These are phyloP conservation scores for Haberlea rhodopensis DNA, from an alignment of 257 asterid genomes.

Conservation along the genomic window DNA sequence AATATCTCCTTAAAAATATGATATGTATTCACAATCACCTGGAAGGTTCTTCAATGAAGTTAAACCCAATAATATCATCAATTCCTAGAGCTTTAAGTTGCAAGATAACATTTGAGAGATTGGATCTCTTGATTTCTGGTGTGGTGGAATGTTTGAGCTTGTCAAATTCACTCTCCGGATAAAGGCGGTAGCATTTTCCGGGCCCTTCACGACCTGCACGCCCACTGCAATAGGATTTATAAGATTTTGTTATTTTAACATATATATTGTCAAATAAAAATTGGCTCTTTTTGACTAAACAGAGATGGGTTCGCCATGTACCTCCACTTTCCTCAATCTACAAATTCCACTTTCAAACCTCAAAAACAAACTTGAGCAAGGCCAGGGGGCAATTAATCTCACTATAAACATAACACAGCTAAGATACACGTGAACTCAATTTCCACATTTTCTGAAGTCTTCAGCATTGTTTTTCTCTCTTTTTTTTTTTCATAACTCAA, in stretches of 20 bases:
- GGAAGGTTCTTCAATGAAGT: slow-evolving; percentile 90
- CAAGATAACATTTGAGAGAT: slow-evolving; percentile 87
- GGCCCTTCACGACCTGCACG: slow-evolving; percentile 99
- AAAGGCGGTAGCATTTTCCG: slow-evolving; percentile 96
- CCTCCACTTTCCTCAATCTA: background rate
- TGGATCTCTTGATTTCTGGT: slow-evolving; percentile 90
- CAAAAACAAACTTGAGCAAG: slow-evolving; percentile 8
- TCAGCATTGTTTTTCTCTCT: background rate
- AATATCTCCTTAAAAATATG: background rate
- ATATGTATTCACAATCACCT: slow-evolving; percentile 43
- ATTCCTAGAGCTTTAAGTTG: slow-evolving; percentile 95
- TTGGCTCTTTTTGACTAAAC: background rate
- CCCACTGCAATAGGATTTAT: slow-evolving; percentile 58
- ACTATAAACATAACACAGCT: background rate
- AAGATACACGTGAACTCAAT: background rate
- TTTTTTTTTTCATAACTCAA: background rate
- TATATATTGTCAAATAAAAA: slow-evolving; percentile 10
- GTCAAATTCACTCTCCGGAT: slow-evolving; percentile 85
- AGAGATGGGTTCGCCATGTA: background rate
- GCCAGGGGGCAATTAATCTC: background rate
- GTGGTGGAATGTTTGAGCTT: slow-evolving; percentile 78
- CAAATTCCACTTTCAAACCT: slow-evolving; percentile 7
- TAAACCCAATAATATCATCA: slow-evolving; percentile 77
- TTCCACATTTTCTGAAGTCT: too few relatives aligned
- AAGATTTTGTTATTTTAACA: slow-evolving; percentile 15